Evolutionary conservation across 1,284 basidiomycete genomes (phyloP).

Genomic region (Ustilago cynodontis): DNA sequence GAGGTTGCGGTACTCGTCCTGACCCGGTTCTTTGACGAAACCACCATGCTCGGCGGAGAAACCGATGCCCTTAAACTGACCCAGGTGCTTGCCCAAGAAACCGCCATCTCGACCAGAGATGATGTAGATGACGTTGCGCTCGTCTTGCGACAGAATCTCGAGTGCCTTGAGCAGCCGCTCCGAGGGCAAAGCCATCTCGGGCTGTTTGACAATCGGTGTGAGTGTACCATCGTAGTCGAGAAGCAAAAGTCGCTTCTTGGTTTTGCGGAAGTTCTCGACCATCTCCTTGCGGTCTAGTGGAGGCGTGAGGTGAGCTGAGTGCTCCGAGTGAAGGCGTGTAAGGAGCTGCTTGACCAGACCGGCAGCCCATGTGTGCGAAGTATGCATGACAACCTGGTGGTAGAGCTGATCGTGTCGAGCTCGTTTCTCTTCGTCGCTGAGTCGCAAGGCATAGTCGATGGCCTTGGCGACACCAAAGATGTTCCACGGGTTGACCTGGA

Average conservation of each 20-base stretch:
- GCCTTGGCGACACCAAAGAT: constrained; percentile 88
- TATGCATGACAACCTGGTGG: constrained; percentile 90
- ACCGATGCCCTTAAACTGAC: constrained; percentile 84
- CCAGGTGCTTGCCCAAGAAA: constrained; percentile 92
- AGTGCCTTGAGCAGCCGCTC: constrained; percentile 82
- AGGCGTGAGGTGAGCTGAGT: constrained; percentile 87
- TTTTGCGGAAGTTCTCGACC: constrained; percentile 77
- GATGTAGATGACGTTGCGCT: constrained; percentile 91
- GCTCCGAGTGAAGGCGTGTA: constrained; percentile 82
- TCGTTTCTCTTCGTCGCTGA: constrained; percentile 83
- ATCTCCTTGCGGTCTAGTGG: constrained; percentile 80
- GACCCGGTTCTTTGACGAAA: constrained; percentile 82
- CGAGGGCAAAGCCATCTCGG: constrained; percentile 87
- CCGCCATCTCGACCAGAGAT: constrained; percentile 95
- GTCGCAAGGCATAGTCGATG: constrained; percentile 87
- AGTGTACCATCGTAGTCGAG: constrained; percentile 99
- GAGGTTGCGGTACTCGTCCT: constrained; percentile 85
- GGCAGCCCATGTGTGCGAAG: constrained; percentile 94
- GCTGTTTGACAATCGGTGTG: constrained; percentile 94
- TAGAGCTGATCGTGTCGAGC: constrained; percentile 78
- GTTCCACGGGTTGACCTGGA: constrained; percentile 83
- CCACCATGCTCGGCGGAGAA: constrained; percentile 97
- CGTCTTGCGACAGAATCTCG: constrained; percentile 79
- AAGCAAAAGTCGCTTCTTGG: constrained; percentile 87
- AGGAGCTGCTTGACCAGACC: constrained; percentile 89